Base-by-base conservation (phyloP, 495 filamentous ascomycete species). In the Talaromyces nanjingensis region DNA sequence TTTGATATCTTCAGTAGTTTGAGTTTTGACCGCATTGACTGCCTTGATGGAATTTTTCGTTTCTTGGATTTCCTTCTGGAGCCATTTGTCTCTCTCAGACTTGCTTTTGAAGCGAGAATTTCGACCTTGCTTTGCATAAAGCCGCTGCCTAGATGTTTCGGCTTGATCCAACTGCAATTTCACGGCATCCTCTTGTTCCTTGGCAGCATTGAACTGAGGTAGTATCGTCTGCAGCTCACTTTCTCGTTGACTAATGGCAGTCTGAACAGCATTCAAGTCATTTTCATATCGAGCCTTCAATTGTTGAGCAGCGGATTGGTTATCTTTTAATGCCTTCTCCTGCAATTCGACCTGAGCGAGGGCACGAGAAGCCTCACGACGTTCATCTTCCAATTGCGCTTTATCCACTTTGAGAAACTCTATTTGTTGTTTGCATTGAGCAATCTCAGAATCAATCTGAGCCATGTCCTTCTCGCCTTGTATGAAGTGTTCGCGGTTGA, bases 81-180 rank as follows among this genome's bases (percentile, higher is more conserved):
- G 79, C 81, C 83, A 97, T 45, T 84, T 84, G 70, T 99, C 96
- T 2, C 94, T 87, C 68, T 97, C 91, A 3, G 83, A 84, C 74
- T 96, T 96, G 69, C 83, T 93, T 70, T 84, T 89, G 76, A 96
- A 98, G 62, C 90, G 89, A 33, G 88, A 86, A 70, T 89, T 91
- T n/a, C 93, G 87, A 45, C 91, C 90, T 74, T 98, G 96, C 73
- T 99, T 99, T 57, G 90, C 91, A 68, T 97, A 92, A 16, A 99
- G 80, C 27, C 93, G 87, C 67, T 89, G 88, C 47, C 91, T 81
- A 1, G 81, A 83, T 7, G 86, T 87, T 71, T 94, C 89, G 5
- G 91, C 91, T 42, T 88, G 81, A 20, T 88, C 87, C 4, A 97
- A 81, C 54, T 89, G 83, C 33, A 86, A 73, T 67, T 85, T 89